Evolutionary conservation across 371 early-diverging fungal species (phyloP).

Genomic region (Mucor irregularis): DNA sequence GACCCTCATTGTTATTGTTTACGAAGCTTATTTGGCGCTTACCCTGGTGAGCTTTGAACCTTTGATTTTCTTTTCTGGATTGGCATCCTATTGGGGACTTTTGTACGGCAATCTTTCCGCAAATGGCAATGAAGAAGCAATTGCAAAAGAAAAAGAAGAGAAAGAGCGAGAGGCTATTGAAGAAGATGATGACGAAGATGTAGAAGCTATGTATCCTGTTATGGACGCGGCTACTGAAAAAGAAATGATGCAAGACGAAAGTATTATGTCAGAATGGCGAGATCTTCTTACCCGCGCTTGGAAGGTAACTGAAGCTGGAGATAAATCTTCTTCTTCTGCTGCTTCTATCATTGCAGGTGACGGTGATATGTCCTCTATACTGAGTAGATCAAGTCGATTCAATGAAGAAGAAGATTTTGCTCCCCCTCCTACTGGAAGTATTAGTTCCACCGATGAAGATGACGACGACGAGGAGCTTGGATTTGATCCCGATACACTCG

Average conservation of each 20-base stretch:
- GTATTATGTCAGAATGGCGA: conserved; percentile 39
- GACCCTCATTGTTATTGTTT: conserved; percentile 1
- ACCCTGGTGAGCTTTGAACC: conserved; percentile 19
- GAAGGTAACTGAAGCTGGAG: conserved; percentile 15
- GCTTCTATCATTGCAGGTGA: neutral
- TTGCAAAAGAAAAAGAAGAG: neutral
- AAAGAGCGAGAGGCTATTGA: neutral
- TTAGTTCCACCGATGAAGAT: conserved; percentile 6
- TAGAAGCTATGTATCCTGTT: conserved; percentile 1
- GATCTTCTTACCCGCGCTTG: conserved; percentile 36
- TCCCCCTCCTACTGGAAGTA: neutral
- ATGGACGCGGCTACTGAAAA: conserved; percentile 25
- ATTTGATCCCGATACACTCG: conserved; percentile 17
- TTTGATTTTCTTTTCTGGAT: conserved; percentile 12
- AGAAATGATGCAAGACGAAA: conserved; percentile 33
- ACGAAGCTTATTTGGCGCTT: conserved; percentile 21
- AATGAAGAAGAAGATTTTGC: conserved; percentile 19
- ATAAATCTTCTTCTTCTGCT: neutral
- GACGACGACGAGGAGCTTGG: conserved; percentile 12
- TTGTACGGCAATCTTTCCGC: neutral
- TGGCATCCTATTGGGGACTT: conserved; percentile 19
- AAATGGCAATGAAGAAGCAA: neutral
- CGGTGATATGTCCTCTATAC: conserved; percentile 12
- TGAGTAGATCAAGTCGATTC: conserved; percentile 21
- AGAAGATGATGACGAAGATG: conserved; percentile 1